These are phyloP conservation scores for Venturia oleaginea DNA, from an alignment of 2,329 filamentous ascomycete species.

Conservation along the genomic window DNA sequence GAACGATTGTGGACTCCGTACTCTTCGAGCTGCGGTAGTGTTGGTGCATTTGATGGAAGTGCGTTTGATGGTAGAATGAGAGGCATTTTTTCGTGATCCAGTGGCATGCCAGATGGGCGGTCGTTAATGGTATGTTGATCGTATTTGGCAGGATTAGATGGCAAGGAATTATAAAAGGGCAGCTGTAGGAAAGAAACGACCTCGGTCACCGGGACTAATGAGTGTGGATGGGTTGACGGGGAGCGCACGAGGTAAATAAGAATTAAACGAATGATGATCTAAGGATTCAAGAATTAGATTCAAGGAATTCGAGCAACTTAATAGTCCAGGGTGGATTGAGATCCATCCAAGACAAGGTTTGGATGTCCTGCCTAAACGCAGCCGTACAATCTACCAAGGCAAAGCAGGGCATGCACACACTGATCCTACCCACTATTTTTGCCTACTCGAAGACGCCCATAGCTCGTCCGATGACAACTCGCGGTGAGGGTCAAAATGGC, in stretches of 20 bases:
- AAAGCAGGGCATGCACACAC: constrained; percentile 2
- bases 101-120: constrained; percentile 15
- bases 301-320: neutral
- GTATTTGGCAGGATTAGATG: neutral
- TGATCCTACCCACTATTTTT: constrained; percentile 8
- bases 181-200: neutral
- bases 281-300: constrained; percentile 7
- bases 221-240: neutral
- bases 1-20: constrained; percentile 17
- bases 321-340: neutral
- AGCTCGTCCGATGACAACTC: neutral
- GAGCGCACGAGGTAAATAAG: neutral
- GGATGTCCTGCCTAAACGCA: neutral
- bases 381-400: constrained; percentile 3
- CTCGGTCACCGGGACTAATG: constrained; percentile 3
- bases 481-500: constrained; percentile 2
- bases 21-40: constrained; percentile 16
- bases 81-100: constrained; percentile 20
- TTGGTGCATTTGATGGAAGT: constrained; percentile 25
- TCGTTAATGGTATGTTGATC: neutral
- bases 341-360: constrained; percentile 1
- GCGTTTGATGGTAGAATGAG: constrained; percentile 35
- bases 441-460: neutral
- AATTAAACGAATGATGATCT: constrained; percentile 10
- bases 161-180: neutral